Percentiles rank a stretch among this genome's conserved stretches.
phyloP scores from a whole-genome alignment of 805 yeast genomes.

The Metschnikowia rubicola region DNA sequence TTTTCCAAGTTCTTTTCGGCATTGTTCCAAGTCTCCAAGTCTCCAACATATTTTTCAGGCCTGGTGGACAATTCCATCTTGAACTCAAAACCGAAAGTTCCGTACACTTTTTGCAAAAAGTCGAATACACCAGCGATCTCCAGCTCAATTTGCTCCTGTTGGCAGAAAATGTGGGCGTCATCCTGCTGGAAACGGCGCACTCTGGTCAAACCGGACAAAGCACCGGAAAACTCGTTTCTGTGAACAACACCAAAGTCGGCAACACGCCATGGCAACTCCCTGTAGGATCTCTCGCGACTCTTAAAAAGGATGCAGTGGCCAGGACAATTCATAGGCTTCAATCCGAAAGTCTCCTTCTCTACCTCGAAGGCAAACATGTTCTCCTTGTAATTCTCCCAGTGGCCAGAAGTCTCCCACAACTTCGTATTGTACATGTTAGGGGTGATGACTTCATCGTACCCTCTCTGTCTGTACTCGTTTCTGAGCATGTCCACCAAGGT shows the following conservation, averaged over 20 bases:
- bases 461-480: constrained; percentile 84
- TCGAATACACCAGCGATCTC: constrained; percentile 85
- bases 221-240: constrained; percentile 95
- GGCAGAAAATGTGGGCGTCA: constrained; percentile 97
- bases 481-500: constrained; percentile 76
- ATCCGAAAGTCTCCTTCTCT: constrained; percentile 91
- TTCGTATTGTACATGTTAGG: constrained; percentile 98
- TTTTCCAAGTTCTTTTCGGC: constrained; percentile 84
- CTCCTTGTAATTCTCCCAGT: constrained; percentile 96
- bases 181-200: constrained; percentile 99
- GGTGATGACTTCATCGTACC: constrained; percentile 96
- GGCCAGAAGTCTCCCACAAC: constrained; percentile 98
- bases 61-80: constrained; percentile 96
- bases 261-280: constrained; percentile 98
- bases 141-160: constrained; percentile 79
- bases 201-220: constrained; percentile 85
- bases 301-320: constrained; percentile 93
- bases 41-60: constrained; percentile 96
- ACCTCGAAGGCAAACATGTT: constrained; percentile 96
- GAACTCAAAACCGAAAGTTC: constrained; percentile 90
- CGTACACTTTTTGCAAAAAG: constrained; percentile 80
- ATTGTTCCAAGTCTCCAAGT: constrained; percentile 85
- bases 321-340: constrained; percentile 92
- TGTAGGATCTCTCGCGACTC: constrained; percentile 88
- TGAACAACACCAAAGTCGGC: constrained; percentile 97